These are phyloP conservation scores for Phyllostachys edulis DNA, from an alignment of 176 grass and related monocot species.

Conservation along the genomic window DNA sequence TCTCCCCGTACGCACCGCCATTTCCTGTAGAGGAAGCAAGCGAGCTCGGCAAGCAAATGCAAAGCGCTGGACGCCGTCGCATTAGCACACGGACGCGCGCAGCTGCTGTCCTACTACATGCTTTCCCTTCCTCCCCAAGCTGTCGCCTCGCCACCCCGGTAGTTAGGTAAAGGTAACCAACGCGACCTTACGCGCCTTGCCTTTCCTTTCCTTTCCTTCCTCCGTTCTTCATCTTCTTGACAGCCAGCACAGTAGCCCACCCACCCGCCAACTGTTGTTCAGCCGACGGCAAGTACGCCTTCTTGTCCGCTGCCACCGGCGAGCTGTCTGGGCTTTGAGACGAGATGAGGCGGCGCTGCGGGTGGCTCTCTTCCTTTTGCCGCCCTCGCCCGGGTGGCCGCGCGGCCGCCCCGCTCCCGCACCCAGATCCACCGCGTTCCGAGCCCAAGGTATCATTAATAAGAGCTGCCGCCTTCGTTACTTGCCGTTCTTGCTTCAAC, in stretches of 20 bases:
- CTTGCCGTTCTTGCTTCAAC: not conserved
- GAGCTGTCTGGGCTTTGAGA: not conserved
- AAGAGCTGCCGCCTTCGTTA: not conserved
- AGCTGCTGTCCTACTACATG: not conserved
- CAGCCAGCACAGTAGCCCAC: not conserved
- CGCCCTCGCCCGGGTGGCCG: constrained; percentile 20
- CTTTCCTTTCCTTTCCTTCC: not conserved
- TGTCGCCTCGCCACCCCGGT: not conserved
- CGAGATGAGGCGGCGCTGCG: constrained; percentile 40
- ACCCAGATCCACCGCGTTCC: constrained; percentile 27
- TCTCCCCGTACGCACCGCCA: not conserved
- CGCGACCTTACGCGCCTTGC: constrained; percentile 4
- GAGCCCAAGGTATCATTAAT: constrained; percentile 30
- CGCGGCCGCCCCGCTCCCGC: not conserved
- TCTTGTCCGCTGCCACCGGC: not conserved
- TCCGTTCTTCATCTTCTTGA: constrained; percentile 7
- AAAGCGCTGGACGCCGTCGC: not conserved
- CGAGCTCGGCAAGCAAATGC: not conserved
- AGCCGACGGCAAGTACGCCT: too few species aligned
- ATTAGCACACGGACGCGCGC: not conserved
- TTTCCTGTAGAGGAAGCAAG: not conserved
- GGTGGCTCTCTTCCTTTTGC: constrained; percentile 37
- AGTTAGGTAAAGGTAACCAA: constrained; percentile 26
- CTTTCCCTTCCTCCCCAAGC: constrained; percentile 26
- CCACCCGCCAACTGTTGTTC: not conserved